Percentiles rank a stretch among this genome's conserved stretches.
Conservation (phyloP, 2,329 filamentous ascomycete genomes). For the Alternaria brassicicola region DNA sequence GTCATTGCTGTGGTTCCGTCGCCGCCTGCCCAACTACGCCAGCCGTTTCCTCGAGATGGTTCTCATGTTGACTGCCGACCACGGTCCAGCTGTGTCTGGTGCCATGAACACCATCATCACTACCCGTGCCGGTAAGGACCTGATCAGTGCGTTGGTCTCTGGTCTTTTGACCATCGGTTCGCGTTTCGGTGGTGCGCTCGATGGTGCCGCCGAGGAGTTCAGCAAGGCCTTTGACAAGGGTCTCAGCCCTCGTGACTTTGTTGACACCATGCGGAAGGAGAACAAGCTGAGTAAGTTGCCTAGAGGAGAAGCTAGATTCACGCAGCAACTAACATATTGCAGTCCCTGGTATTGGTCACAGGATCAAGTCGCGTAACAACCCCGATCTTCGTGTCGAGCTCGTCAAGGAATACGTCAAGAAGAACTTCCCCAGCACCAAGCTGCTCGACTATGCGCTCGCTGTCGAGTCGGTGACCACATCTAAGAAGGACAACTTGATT, state of each 20-base stretch:
- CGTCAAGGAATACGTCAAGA: slow-evolving; percentile 97
- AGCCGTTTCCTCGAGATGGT: slow-evolving; percentile 99
- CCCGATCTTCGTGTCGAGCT: slow-evolving; percentile 99
- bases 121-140: slow-evolving; percentile 97
- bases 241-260: slow-evolving; percentile 96
- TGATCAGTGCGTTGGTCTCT: slow-evolving; percentile 92
- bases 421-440: slow-evolving; percentile 97
- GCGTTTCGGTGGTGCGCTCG: slow-evolving; percentile 96
- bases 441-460: slow-evolving; percentile 98
- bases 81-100: slow-evolving; percentile 98
- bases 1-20: slow-evolving; percentile 99
- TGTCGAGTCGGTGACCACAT: slow-evolving; percentile 96
- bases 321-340: slow-evolving; percentile 23
- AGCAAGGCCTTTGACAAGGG: slow-evolving; percentile 98
- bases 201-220: slow-evolving; percentile 98
- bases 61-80: slow-evolving; percentile 98
- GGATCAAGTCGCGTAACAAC: slow-evolving; percentile 99
- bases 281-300: slow-evolving; percentile 86
- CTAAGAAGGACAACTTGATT: slow-evolving; percentile 99
- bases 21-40: slow-evolving; percentile 91
- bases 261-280: slow-evolving; percentile 98
- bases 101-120: slow-evolving; percentile 99
- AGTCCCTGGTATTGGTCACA: slow-evolving; percentile 97
- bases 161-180: slow-evolving; percentile 98
- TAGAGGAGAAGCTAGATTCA: neutral